These are phyloP conservation scores for Phytophthora sojae DNA, from an alignment of 352 stramenopile genomes.

Conservation along the genomic window DNA sequence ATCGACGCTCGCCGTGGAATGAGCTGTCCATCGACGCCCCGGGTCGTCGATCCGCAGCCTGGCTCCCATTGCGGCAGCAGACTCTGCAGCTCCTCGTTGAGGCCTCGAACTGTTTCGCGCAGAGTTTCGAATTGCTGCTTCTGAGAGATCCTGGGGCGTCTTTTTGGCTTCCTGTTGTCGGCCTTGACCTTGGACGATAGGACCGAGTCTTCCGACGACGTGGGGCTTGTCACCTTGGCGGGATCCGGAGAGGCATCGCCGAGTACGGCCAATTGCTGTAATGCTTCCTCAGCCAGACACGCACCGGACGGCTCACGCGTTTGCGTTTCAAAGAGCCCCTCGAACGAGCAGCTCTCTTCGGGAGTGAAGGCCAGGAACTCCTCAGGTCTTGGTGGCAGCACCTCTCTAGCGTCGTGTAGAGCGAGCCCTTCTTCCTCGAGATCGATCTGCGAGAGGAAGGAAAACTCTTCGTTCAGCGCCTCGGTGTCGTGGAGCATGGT, in stretches of 20 bases:
- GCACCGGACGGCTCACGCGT: neutral
- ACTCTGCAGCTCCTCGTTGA: slow-evolving; percentile 20
- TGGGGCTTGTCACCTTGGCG: neutral
- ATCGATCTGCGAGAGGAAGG: slow-evolving; percentile 32
- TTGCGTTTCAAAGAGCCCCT: neutral
- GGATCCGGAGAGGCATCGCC: neutral
- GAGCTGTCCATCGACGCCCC: neutral
- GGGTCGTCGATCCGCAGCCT: neutral
- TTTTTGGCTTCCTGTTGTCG: slow-evolving; percentile 6
- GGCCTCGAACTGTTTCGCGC: slow-evolving; percentile 11
- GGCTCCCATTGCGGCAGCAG: neutral
- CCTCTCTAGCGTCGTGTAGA: neutral
- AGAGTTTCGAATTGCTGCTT: slow-evolving; percentile 29
- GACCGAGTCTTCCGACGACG: slow-evolving; percentile 11
- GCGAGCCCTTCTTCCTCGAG: neutral
- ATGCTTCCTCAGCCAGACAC: neutral
- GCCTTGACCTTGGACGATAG: neutral
- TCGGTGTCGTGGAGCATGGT: slow-evolving; percentile 18
- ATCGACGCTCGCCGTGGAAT: slow-evolving; percentile 15
- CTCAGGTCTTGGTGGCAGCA: neutral
- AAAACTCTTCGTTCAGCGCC: slow-evolving; percentile 22
- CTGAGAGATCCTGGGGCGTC: slow-evolving; percentile 10
- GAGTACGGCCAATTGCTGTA: neutral
- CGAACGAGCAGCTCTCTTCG: neutral
- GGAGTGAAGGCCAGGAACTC: neutral